Percentiles rank a stretch among this genome's conserved stretches.
Evolutionary conservation across 495 filamentous ascomycete genomes (phyloP).

Genomic region (Diplogelasinospora grovesii): DNA sequence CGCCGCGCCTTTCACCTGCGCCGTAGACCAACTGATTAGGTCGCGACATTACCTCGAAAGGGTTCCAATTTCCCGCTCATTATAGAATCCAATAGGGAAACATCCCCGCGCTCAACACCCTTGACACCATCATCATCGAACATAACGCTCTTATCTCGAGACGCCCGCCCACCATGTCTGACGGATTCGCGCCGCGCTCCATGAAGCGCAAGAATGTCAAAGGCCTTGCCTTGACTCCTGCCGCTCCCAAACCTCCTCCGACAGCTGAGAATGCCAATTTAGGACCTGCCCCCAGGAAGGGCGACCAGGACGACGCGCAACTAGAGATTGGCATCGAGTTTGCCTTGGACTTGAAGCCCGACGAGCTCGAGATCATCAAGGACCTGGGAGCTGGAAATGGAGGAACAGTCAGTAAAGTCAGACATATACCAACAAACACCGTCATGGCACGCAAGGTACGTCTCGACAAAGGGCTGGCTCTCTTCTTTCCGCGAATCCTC

Average conservation of each 20-base stretch:
- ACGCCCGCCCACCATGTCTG: constrained; percentile 56
- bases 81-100: too few relatives aligned
- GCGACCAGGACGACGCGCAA: constrained; percentile 56
- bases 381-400: constrained; percentile 96
- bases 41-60: too few relatives aligned
- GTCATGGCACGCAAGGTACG: constrained; percentile 95
- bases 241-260: constrained; percentile 47
- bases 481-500: not conserved
- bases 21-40: too few relatives aligned
- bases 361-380: constrained; percentile 87
- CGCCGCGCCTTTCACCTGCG: too few relatives aligned
- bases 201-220: constrained; percentile 98
- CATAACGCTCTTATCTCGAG: not conserved
- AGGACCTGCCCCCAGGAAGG: constrained; percentile 58
- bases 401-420: constrained; percentile 95
- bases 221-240: constrained; percentile 74
- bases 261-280: constrained; percentile 38
- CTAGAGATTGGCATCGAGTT: constrained; percentile 97
- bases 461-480: constrained; percentile 5
- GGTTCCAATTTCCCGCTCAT: too few relatives aligned
- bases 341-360: constrained; percentile 81
- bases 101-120: too few relatives aligned
- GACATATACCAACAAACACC: constrained; percentile 88
- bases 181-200: constrained; percentile 78
- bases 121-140: too few relatives aligned